Evolutionary conservation across 2,329 filamentous ascomycete genomes (phyloP), one percentile per base, ranked within the genome.

Genomic region (Metarhizium brunneum): DNA sequence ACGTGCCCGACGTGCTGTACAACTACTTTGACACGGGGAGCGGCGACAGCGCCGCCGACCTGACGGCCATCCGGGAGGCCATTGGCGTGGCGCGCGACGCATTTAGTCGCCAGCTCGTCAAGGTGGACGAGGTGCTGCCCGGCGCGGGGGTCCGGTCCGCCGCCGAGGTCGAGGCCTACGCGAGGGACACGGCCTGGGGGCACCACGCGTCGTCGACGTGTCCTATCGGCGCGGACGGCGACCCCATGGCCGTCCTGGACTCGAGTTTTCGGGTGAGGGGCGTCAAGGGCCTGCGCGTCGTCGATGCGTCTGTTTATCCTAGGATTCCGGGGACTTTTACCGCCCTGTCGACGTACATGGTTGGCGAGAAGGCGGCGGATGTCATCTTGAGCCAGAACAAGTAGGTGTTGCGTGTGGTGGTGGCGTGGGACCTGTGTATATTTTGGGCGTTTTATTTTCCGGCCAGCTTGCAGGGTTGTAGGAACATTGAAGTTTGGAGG

Each of bases 1-100:
- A 88, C 54, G 71, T 76, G 3, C 86, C 87, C 0, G 66, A 78
- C 6, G 86, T 89, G 60, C 72, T 73, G 52, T 87, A 84, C 71
- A 81, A 83, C 66, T 85, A 78, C 67, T 85, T 81, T 69, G 74
- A 77, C 50, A 71, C 73, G 0, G 79, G 79, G 20, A 70, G 65
- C 20, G 72, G 76, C 25, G 78, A 79, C 6, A 70, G 73, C 3
- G 68, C 68, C 0, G 70, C 74, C 36, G 76, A 82, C 50, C 63
- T 80, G 8, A 77, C 82, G 50, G 80, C 82, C 0, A 60, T 84
- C 14, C 71, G 73, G 36, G 83, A 87, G 62, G 80, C 76, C 2
- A 69, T 87, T 51, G 63, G 75, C 55, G 74, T 82, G 7, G 72
- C 76, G 0, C 76, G 82, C 4, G 67, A 75, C 7, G 74, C 77